phyloP scores from a whole-genome alignment of 208 protist genomes.

The Leishmania aethiopica region DNA sequence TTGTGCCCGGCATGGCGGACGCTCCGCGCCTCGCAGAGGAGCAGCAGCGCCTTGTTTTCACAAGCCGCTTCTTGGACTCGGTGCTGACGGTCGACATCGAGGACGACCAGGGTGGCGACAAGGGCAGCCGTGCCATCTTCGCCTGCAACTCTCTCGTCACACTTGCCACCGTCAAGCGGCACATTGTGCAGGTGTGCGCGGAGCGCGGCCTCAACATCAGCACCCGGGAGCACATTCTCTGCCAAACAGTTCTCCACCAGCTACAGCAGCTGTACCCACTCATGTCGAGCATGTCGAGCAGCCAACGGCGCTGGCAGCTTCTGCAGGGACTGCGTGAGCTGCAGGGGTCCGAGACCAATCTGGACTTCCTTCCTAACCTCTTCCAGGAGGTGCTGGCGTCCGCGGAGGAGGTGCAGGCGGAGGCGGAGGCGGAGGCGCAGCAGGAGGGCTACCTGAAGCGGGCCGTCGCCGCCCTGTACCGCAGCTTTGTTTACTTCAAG shows the following conservation, averaged over 20 bases:
- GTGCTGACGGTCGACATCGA: conserved; percentile 48
- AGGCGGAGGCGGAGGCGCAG: conserved; percentile 38
- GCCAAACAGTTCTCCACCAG: conserved; percentile 37
- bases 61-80: conserved; percentile 53
- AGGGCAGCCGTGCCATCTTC: conserved; percentile 35
- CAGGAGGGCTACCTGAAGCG: conserved; percentile 54
- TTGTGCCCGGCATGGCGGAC: conserved; percentile 64
- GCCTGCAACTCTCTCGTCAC: conserved; percentile 57
- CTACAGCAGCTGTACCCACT: conserved; percentile 53
- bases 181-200: conserved; percentile 28
- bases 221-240: conserved; percentile 49
- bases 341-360: conserved; percentile 51
- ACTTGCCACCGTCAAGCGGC: conserved; percentile 43
- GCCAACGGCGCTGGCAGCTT: conserved; percentile 33
- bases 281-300: conserved; percentile 45
- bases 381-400: conserved; percentile 47
- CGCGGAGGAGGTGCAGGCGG: conserved; percentile 45
- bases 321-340: conserved; percentile 74
- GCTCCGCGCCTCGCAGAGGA: conserved; percentile 36
- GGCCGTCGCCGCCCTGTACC: conserved; percentile 49
- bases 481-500: conserved; percentile 54
- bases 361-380: conserved; percentile 46
- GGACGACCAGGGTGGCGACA: conserved; percentile 22
- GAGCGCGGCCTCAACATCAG: conserved; percentile 32
- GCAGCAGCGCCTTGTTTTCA: conserved; percentile 45